phyloP scores from a whole-genome alignment of 1,284 basidiomycete genomes.

The Spongispora temasekensis region DNA sequence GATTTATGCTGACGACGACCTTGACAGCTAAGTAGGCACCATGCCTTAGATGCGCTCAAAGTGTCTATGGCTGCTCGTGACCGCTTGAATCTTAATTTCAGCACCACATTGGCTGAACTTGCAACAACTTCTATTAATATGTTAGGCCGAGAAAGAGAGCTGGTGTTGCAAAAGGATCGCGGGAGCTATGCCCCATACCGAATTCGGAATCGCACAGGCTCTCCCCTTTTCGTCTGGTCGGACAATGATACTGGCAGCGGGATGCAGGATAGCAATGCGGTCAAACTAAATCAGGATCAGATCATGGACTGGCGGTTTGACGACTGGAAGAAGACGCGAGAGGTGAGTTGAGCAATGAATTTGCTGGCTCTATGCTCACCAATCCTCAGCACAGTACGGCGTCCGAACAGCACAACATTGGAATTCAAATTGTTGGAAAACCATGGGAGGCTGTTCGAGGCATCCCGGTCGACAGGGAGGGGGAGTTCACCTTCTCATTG shows the following conservation, averaged over 20 bases:
- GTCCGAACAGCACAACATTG: conserved; percentile 80
- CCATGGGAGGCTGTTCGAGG: conserved; percentile 90
- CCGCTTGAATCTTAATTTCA: conserved; percentile 90
- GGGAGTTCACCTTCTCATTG: conserved; percentile 87
- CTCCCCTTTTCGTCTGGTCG: conserved; percentile 80
- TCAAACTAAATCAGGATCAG: conserved; percentile 71
- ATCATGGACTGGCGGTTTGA: conserved; percentile 96
- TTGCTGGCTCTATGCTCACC: conserved; percentile 8
- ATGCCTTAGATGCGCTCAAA: conserved; percentile 54
- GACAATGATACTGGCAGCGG: conserved; percentile 60
- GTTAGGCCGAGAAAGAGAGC: conserved; percentile 75
- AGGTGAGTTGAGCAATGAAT: conserved; percentile 52
- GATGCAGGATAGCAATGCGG: conserved; percentile 47
- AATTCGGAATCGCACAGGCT: conserved; percentile 90
- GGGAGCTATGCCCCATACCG: conserved; percentile 93
- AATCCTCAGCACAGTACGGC: conserved; percentile 72
- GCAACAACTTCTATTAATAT: conserved; percentile 74
- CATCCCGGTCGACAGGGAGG: conserved; percentile 93
- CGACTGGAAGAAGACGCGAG: conserved; percentile 93
- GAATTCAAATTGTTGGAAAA: conserved; percentile 83
- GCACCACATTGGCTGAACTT: conserved; percentile 89
- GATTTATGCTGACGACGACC: conserved; percentile 12
- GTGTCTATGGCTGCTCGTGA: conserved; percentile 77
- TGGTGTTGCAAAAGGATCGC: conserved; percentile 70
- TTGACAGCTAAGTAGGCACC: conserved; percentile 55